Evolutionary conservation across 768 basidiomycete genomes (phyloP).

Genomic region (Tubosaeta sp.): DNA sequence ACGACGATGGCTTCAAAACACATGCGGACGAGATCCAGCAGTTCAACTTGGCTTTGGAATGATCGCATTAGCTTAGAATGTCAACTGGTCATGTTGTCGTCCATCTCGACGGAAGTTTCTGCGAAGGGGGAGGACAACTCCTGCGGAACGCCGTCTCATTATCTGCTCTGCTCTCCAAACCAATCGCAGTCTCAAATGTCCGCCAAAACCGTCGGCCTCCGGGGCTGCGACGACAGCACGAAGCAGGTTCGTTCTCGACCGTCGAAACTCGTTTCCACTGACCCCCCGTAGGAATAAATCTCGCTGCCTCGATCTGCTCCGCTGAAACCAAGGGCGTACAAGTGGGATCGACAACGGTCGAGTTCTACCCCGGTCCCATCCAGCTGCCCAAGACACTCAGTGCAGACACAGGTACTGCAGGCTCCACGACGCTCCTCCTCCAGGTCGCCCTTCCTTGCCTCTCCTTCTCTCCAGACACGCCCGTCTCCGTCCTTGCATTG

Average conservation of each 20-base stretch:
- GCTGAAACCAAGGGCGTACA: conserved; percentile 53
- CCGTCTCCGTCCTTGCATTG: conserved; percentile 48
- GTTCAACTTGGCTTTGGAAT: too few species aligned
- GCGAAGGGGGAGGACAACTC: conserved; percentile 67
- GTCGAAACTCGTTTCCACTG: background rate
- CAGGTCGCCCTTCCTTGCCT: conserved; percentile 71
- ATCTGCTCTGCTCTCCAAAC: conserved; percentile 59
- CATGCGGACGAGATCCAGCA: too few species aligned
- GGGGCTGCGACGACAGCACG: conserved; percentile 71
- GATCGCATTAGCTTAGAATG: too few species aligned
- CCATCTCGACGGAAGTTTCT: conserved; percentile 42
- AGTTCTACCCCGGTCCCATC: conserved; percentile 51
- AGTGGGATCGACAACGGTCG: conserved; percentile 48
- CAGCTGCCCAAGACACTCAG: conserved; percentile 38
- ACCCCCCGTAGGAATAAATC: conserved; percentile 48
- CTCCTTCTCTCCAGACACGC: conserved; percentile 41
- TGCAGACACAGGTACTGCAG: conserved; percentile 56
- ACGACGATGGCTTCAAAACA: background rate
- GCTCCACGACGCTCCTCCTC: conserved; percentile 65
- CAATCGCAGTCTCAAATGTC: conserved; percentile 57
- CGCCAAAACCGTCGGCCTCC: conserved; percentile 54
- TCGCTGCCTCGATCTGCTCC: conserved; percentile 57
- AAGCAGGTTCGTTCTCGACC: conserved; percentile 42
- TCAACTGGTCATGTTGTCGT: background rate
- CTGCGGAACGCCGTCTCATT: conserved; percentile 65